Evolutionary conservation across 129 eudicot species (phyloP).

Genomic region (Tagetes erecta): DNA sequence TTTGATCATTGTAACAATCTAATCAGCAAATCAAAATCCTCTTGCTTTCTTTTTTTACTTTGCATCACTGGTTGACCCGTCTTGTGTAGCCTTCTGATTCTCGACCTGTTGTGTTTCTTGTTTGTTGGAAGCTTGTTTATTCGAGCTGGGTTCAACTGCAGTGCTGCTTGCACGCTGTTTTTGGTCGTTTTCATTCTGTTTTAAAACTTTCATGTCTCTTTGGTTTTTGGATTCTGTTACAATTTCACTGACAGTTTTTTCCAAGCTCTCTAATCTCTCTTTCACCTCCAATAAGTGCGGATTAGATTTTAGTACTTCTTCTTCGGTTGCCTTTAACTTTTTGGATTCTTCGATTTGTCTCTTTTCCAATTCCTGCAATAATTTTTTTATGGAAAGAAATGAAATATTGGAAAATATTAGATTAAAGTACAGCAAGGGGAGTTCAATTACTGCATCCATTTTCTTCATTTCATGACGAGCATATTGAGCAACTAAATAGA

Average conservation of each 20-base stretch:
- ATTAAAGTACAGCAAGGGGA: conserved; percentile 4
- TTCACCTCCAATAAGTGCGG: conserved; percentile 69
- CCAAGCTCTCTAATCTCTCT: conserved; percentile 70
- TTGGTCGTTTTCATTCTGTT: conserved; percentile 18
- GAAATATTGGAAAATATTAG: neutral
- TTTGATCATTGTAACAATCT: conserved; percentile 4
- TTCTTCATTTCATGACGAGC: conserved; percentile 86
- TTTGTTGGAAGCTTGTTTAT: conserved; percentile 14
- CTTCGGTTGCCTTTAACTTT: conserved; percentile 48
- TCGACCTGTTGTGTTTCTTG: conserved; percentile 4
- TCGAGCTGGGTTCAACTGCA: neutral
- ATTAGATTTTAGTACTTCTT: conserved; percentile 41
- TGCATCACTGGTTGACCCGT: neutral
- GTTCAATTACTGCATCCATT: conserved; percentile 82
- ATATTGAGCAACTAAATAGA: conserved; percentile 86
- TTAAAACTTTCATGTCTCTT: conserved; percentile 17
- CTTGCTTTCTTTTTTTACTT: neutral
- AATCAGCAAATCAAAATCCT: neutral
- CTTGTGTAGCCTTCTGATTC: conserved; percentile 18
- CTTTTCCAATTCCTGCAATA: conserved; percentile 53
- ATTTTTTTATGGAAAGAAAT: neutral
- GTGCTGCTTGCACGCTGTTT: conserved; percentile 11
- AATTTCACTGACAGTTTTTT: conserved; percentile 61
- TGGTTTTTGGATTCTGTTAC: conserved; percentile 53
- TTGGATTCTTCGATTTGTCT: conserved; percentile 54